These are phyloP conservation scores for Penicillium odoratum DNA, from an alignment of 495 filamentous ascomycete genomes.

Conservation along the genomic window DNA sequence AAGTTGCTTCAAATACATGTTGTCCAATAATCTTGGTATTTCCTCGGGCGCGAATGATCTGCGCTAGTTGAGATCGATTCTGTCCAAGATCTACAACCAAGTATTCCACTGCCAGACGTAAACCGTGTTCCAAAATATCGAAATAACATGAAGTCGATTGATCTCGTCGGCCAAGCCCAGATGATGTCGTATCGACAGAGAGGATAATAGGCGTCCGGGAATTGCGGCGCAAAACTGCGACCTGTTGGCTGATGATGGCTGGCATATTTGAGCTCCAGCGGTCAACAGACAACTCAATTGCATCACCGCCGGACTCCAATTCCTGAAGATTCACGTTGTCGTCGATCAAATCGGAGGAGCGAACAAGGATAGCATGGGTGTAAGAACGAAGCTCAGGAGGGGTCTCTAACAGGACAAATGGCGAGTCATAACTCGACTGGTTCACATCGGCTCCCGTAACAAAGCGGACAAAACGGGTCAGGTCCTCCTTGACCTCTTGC, in stretches of 20 bases:
- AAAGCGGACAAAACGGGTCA: constrained; percentile 68
- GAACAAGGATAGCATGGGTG: constrained; percentile 65
- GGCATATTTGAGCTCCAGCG: constrained; percentile 53
- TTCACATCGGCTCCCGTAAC: constrained; percentile 57
- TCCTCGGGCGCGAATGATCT: constrained; percentile 56
- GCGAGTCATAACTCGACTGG: constrained; percentile 62
- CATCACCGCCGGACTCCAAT: constrained; percentile 69
- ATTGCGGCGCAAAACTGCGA: constrained; percentile 52
- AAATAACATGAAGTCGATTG: constrained; percentile 35
- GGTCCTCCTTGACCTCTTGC: constrained; percentile 72
- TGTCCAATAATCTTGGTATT: constrained; percentile 76
- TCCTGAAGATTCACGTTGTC: constrained; percentile 57
- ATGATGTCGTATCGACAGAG: constrained; percentile 58
- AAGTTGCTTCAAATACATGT: constrained; percentile 52
- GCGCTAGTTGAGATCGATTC: constrained; percentile 37
- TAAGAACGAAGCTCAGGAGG: constrained; percentile 63
- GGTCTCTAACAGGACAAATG: constrained; percentile 69
- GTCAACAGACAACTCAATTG: constrained; percentile 71
- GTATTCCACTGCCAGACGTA: constrained; percentile 75
- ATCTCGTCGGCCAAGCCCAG: constrained; percentile 29
- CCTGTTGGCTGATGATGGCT: constrained; percentile 43
- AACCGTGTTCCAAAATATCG: constrained; percentile 60
- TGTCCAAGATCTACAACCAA: constrained; percentile 64
- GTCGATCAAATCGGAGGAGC: constrained; percentile 59
- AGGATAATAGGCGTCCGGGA: constrained; percentile 68